Percentiles rank a stretch among this genome's conserved stretches.
These are phyloP conservation scores for Brassica hybrid DNA, from an alignment of 441 rosid species.

Conservation along the genomic window DNA sequence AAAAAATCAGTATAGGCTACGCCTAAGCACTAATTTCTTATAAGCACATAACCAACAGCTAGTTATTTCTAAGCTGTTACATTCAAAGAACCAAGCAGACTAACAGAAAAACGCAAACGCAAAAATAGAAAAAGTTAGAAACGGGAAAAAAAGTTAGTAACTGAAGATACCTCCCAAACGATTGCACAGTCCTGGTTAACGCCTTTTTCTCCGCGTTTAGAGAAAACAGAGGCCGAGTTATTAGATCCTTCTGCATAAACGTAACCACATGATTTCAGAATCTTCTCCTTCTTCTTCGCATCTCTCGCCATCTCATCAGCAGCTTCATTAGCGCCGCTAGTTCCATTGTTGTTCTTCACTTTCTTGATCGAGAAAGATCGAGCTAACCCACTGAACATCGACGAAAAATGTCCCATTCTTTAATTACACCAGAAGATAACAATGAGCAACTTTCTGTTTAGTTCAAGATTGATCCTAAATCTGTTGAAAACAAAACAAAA, in stretches of 20 bases:
- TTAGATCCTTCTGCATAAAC: constrained; percentile 61
- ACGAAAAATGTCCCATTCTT: constrained; percentile 73
- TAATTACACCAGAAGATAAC: neutral
- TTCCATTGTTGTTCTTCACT: constrained; percentile 52
- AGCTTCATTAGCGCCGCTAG: constrained; percentile 65
- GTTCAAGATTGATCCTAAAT: constrained; percentile 22
- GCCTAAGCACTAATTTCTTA: no score
- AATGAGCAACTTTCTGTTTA: neutral
- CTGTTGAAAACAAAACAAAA: neutral
- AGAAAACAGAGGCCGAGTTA: constrained; percentile 74
- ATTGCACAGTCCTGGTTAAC: constrained; percentile 85
- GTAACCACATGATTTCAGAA: constrained; percentile 74
- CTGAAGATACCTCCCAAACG: constrained; percentile 84
- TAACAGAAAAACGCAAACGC: constrained; percentile 5
- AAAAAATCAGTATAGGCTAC: no score
- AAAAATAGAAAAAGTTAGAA: neutral
- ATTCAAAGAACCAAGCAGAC: neutral
- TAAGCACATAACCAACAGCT: no score
- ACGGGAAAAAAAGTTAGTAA: neutral
- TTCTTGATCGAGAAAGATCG: constrained; percentile 56
- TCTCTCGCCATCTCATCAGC: constrained; percentile 83
- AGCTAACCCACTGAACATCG: constrained; percentile 80
- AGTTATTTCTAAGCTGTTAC: neutral
- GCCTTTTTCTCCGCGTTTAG: constrained; percentile 85
- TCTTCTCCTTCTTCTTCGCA: constrained; percentile 76